phyloP scores from a whole-genome alignment of 305 asterid genomes.

The Stenogyne calaminthoides region DNA sequence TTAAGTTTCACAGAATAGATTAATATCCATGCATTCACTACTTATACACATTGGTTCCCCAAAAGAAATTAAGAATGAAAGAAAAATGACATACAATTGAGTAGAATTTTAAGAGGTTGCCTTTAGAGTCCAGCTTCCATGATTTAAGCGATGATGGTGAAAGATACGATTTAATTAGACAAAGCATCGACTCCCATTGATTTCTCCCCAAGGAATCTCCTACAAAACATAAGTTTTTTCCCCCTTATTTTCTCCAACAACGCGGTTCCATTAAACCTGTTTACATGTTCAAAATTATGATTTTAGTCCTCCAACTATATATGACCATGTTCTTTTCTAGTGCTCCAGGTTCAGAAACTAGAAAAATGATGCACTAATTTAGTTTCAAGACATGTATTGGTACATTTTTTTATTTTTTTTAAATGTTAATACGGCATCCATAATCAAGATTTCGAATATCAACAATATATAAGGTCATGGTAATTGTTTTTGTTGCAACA shows the following conservation, averaged over 20 bases:
- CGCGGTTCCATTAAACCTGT: slow-evolving; percentile 43
- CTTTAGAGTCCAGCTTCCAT: not conserved
- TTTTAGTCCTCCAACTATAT: not conserved
- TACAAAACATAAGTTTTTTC: slow-evolving; percentile 38
- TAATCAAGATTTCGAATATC: not conserved
- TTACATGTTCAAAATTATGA: not conserved
- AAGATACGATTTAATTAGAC: slow-evolving; percentile 40
- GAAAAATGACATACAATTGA: slow-evolving; percentile 19
- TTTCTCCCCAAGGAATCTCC: slow-evolving; percentile 49
- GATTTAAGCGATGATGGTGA: slow-evolving; percentile 20
- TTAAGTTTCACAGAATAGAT: not conserved
- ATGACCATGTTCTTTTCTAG: not conserved
- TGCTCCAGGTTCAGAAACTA: not conserved
- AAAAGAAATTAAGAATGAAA: not conserved
- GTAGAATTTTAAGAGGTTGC: slow-evolving; percentile 23
- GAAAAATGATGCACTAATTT: not conserved
- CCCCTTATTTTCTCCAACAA: slow-evolving; percentile 45
- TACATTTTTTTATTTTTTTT: too few relatives aligned
- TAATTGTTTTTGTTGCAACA: not conserved
- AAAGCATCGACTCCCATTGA: slow-evolving; percentile 54
- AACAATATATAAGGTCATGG: not conserved
- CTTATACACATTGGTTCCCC: not conserved
- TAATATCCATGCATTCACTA: not conserved
- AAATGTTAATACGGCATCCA: not conserved
- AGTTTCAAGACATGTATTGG: not conserved